phyloP scores from a whole-genome alignment of 768 basidiomycete species.

The Suillus subalutaceus region DNA sequence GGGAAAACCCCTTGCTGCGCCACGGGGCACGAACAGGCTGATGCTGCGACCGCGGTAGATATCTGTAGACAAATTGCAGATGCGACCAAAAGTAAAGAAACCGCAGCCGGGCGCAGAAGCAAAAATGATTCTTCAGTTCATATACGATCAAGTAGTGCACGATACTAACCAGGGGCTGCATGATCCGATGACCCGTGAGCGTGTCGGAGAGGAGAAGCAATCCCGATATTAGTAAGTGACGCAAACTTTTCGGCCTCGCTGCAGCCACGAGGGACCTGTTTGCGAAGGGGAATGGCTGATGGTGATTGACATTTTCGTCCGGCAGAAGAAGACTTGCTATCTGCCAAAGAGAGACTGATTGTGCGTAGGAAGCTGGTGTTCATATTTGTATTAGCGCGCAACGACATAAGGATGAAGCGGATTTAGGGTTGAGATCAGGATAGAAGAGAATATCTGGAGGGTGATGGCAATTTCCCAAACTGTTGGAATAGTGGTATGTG shows the following conservation, averaged over 20 bases:
- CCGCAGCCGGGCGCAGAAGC: constrained; percentile 22
- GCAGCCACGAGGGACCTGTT: constrained; percentile 29
- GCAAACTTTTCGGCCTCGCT: constrained; percentile 37
- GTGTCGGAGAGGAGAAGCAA: constrained; percentile 29
- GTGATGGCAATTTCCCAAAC: neutral
- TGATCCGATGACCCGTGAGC: constrained; percentile 27
- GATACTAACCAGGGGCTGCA: constrained; percentile 31
- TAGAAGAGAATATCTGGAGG: neutral
- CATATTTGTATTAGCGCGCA: constrained; percentile 33
- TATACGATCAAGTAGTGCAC: constrained; percentile 19
- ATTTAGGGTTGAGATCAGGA: neutral
- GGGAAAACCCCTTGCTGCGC: constrained; percentile 24
- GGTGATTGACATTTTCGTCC: constrained; percentile 20
- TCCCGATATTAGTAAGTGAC: constrained; percentile 35
- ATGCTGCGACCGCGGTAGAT: constrained; percentile 37
- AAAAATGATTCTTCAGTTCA: constrained; percentile 21
- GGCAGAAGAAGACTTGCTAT: constrained; percentile 19
- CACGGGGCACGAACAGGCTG: constrained; percentile 34
- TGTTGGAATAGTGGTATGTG: neutral
- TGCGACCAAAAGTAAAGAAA: constrained; percentile 16
- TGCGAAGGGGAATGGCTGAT: constrained; percentile 26
- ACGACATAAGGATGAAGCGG: constrained; percentile 22
- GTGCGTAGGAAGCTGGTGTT: constrained; percentile 22
- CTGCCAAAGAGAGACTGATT: constrained; percentile 21
- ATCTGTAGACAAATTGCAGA: constrained; percentile 18